These are phyloP conservation scores for Globisporangium abappressorium DNA, from an alignment of 352 stramenopile species.

Conservation along the genomic window DNA sequence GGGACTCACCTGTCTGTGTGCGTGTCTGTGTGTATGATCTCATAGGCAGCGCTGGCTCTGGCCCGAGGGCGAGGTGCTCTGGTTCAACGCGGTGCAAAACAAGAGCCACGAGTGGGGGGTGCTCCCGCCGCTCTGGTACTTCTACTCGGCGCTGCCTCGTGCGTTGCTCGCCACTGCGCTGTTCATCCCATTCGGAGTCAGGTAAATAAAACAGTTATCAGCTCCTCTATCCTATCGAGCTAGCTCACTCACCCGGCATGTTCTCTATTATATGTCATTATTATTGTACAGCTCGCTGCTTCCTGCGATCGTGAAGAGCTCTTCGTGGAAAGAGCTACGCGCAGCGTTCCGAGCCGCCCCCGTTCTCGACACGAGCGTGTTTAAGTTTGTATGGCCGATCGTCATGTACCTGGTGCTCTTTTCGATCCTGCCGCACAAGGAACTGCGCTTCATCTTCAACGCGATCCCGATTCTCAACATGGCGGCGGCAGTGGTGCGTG, in stretches of 20 bases:
- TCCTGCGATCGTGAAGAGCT: conserved; percentile 32
- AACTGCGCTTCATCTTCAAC: conserved; percentile 98
- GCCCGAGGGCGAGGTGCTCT: conserved; percentile 98
- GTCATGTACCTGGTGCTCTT: conserved; percentile 93
- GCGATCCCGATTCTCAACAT: conserved; percentile 96
- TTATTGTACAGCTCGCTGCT: conserved; percentile 38
- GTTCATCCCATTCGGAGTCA: conserved; percentile 81
- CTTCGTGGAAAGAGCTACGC: conserved; percentile 42
- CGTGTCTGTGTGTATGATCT: neutral
- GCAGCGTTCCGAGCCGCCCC: conserved; percentile 34
- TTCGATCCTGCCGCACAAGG: conserved; percentile 97
- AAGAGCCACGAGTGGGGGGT: conserved; percentile 97
- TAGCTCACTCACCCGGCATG: neutral
- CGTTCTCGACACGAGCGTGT: conserved; percentile 49
- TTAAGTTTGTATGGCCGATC: conserved; percentile 59
- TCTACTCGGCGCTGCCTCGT: conserved; percentile 92
- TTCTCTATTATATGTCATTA: neutral
- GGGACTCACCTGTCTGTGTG: neutral
- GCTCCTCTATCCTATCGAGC: neutral
- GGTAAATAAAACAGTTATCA: conserved; percentile 25
- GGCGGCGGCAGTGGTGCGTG: conserved; percentile 81
- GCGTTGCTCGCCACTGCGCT: conserved; percentile 77
- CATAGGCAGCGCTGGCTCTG: conserved; percentile 86
- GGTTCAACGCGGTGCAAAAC: conserved; percentile 96
- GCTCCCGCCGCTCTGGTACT: conserved; percentile 96